phyloP scores from a whole-genome alignment of 2,329 filamentous ascomycete species.

The Colletotrichum orchidophilum region DNA sequence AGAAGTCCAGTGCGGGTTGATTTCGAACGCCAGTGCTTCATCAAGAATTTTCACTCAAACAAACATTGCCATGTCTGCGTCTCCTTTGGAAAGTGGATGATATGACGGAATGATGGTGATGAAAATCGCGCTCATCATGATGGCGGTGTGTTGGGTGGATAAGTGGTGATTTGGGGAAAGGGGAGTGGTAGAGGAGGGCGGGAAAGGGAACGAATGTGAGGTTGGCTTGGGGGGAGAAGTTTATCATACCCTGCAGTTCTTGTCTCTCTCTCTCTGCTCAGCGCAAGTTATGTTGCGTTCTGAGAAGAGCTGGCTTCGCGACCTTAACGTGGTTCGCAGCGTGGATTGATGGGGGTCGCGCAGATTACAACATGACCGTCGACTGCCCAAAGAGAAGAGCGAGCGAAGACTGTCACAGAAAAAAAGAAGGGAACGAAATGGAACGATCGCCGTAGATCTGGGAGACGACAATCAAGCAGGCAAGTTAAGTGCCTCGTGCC shows the following conservation, averaged over 20 bases:
- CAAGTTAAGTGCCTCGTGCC: slow-evolving; percentile 24
- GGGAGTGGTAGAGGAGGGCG: not conserved
- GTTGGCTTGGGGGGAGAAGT: slow-evolving; percentile 28
- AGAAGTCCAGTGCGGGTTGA: slow-evolving; percentile 26
- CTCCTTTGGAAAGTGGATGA: slow-evolving; percentile 16
- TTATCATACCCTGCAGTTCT: slow-evolving; percentile 34
- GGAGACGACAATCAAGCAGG: slow-evolving; percentile 21
- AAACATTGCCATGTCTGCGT: slow-evolving; percentile 28
- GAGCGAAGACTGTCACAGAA: slow-evolving; percentile 25
- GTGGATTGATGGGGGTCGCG: slow-evolving; percentile 23
- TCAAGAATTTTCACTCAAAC: slow-evolving; percentile 33
- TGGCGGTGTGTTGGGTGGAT: slow-evolving; percentile 1
- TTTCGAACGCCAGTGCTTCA: slow-evolving; percentile 28
- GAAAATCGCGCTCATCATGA: not conserved
- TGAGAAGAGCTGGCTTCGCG: slow-evolving; percentile 16
- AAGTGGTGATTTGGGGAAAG: not conserved
- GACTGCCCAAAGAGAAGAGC: slow-evolving; percentile 10
- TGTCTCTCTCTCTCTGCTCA: slow-evolving; percentile 5
- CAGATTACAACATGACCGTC: slow-evolving; percentile 31
- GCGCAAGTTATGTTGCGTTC: slow-evolving; percentile 11
- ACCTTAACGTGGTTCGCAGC: slow-evolving; percentile 33
- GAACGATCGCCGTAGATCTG: slow-evolving; percentile 16
- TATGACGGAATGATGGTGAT: slow-evolving; percentile 5
- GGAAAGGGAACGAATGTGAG: slow-evolving; percentile 11
- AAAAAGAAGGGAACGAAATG: slow-evolving; percentile 29